These are phyloP conservation scores for Arxiozyma slooffiae DNA, from an alignment of 1,139 yeast genomes.

Conservation along the genomic window DNA sequence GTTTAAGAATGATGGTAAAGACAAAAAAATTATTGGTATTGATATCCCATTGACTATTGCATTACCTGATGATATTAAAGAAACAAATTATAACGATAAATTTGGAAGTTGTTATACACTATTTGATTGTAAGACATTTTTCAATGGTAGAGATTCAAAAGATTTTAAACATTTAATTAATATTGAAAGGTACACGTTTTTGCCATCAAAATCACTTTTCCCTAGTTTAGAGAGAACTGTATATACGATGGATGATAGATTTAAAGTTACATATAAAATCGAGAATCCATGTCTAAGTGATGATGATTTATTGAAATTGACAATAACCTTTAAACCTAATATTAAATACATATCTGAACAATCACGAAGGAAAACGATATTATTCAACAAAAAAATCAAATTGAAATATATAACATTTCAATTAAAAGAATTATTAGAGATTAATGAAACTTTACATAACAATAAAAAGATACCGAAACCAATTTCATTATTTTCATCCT, in stretches of 20 bases:
- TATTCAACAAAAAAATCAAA: slow-evolving; percentile 32
- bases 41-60: slow-evolving; percentile 54
- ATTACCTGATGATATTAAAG: slow-evolving; percentile 44
- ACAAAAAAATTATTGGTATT: slow-evolving; percentile 34
- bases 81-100: slow-evolving; percentile 32
- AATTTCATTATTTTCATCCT: background rate
- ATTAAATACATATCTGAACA: slow-evolving; percentile 33
- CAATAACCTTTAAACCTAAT: slow-evolving; percentile 34
- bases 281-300: slow-evolving; percentile 34
- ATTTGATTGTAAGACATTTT: slow-evolving; percentile 25
- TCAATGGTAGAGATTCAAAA: slow-evolving; percentile 11
- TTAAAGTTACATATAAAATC: slow-evolving; percentile 18
- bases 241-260: slow-evolving; percentile 25
- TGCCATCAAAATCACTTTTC: slow-evolving; percentile 21
- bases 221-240: slow-evolving; percentile 19
- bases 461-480: background rate
- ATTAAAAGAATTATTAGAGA: slow-evolving; percentile 40
- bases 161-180: slow-evolving; percentile 23
- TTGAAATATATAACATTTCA: slow-evolving; percentile 42
- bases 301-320: slow-evolving; percentile 39
- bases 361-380: slow-evolving; percentile 11
- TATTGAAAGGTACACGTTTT: slow-evolving; percentile 25
- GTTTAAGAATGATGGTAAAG: slow-evolving; percentile 27
- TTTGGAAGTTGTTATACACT: slow-evolving; percentile 27
- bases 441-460: slow-evolving; percentile 20